Conservation (phyloP, 2,329 filamentous ascomycete genomes). For the Colletotrichum phormii region DNA sequence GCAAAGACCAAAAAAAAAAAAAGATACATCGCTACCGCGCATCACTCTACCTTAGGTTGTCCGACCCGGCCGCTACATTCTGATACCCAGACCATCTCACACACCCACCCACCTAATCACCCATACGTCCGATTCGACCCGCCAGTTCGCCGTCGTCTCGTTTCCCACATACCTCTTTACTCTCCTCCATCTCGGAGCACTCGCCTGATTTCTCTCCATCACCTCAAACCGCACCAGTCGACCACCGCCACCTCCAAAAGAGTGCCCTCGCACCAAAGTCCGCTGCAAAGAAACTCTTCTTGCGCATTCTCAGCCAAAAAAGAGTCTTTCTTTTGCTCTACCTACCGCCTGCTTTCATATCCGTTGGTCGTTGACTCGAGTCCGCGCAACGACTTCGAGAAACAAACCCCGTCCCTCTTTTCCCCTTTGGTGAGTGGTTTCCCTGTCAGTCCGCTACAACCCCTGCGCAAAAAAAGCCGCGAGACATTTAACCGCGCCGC, state of each 20-base stretch:
- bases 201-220: conserved; percentile 7
- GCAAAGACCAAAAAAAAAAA: background rate
- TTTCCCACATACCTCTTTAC: conserved; percentile 12
- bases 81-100: conserved; percentile 3
- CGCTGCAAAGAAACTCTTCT: background rate
- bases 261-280: background rate
- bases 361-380: conserved; percentile 16
- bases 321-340: background rate
- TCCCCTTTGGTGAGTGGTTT: conserved; percentile 36
- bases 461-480: conserved; percentile 37
- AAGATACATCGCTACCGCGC: background rate
- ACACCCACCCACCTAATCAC: no score
- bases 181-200: background rate
- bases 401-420: conserved; percentile 32
- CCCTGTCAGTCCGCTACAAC: conserved; percentile 32
- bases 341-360: background rate
- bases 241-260: conserved; percentile 16
- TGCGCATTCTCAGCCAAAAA: background rate
- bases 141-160: conserved; percentile 33
- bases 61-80: background rate
- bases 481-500: conserved; percentile 38
- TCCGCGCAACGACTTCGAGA: conserved; percentile 14
- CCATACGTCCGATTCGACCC: conserved; percentile 29
- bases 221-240: conserved; percentile 31
- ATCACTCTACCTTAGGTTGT: background rate